phyloP scores from a whole-genome alignment of 2,329 filamentous ascomycete species.

The Beauveria bassiana region DNA sequence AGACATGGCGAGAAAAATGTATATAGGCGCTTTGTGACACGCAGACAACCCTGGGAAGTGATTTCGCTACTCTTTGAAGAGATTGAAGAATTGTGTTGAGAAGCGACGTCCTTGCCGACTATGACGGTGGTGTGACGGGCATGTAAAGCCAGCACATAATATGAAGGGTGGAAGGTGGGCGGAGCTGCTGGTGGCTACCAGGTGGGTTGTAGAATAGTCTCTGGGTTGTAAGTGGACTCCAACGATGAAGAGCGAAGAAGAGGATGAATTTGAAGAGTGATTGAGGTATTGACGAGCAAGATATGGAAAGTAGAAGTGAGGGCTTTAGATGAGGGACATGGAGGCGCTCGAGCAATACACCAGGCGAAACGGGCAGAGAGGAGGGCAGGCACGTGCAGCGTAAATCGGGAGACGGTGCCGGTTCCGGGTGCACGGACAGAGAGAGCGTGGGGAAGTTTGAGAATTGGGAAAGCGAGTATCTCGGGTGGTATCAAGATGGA shows the following conservation, averaged over 20 bases:
- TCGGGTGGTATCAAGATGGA: background rate
- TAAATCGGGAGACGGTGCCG: background rate
- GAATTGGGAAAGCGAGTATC: background rate
- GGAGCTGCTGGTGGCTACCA: background rate
- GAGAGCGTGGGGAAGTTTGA: background rate
- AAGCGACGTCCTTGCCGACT: background rate
- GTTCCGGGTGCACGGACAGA: background rate
- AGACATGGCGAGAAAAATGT: background rate
- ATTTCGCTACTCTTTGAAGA: constrained; percentile 2
- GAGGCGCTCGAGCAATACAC: background rate
- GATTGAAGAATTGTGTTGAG: background rate
- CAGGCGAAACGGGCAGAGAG: background rate
- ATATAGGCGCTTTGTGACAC: background rate
- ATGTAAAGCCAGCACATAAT: background rate
- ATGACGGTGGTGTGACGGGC: constrained; percentile 1
- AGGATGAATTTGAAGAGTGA: background rate
- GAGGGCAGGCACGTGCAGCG: constrained; percentile 7
- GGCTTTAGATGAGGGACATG: constrained; percentile 5
- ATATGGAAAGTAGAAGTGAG: background rate
- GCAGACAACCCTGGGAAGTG: background rate
- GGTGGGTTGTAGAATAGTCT: background rate
- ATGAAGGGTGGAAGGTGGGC: background rate
- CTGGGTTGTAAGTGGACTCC: background rate
- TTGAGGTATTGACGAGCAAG: background rate
- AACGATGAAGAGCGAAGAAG: background rate